phyloP scores from a whole-genome alignment of 805 yeast genomes.

The Candida taoyuanica region DNA sequence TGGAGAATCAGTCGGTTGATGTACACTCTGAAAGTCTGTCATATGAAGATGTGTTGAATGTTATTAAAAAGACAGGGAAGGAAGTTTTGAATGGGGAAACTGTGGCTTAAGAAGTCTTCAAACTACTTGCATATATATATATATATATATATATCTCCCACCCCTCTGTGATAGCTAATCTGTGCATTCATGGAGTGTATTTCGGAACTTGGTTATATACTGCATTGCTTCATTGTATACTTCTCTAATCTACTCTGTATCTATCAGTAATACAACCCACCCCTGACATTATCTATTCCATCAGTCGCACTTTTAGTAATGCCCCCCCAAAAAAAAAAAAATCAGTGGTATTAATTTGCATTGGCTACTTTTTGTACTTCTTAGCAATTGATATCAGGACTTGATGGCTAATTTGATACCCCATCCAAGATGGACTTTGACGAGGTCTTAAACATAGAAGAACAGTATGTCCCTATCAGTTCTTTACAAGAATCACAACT shows the following conservation, averaged over 20 bases:
- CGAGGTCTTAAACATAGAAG: constrained; percentile 55
- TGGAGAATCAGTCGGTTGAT: constrained; percentile 77
- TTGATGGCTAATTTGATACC: too few relatives aligned
- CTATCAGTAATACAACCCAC: too few relatives aligned
- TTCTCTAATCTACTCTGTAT: too few relatives aligned
- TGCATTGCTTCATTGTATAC: too few relatives aligned
- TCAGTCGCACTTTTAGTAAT: neutral
- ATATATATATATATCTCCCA: neutral
- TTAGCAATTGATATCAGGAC: neutral
- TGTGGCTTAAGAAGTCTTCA: constrained; percentile 23
- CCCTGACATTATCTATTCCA: neutral
- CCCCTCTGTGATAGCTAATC: neutral
- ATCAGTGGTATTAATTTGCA: neutral
- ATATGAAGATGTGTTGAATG: constrained; percentile 74
- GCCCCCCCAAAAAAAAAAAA: neutral
- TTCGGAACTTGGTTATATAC: too few relatives aligned
- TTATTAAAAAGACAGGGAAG: constrained; percentile 90
- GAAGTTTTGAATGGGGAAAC: constrained; percentile 63
- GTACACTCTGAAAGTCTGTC: constrained; percentile 55
- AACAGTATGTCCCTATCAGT: constrained; percentile 30
- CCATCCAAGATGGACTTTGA: constrained; percentile 37
- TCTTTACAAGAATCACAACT: neutral
- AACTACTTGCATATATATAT: neutral
- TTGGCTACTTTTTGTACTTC: neutral
- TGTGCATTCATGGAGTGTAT: neutral